phyloP scores from a whole-genome alignment of 225 moss, liverwort and hornwort genomes.

The Pseudisothecium myosuroides region DNA sequence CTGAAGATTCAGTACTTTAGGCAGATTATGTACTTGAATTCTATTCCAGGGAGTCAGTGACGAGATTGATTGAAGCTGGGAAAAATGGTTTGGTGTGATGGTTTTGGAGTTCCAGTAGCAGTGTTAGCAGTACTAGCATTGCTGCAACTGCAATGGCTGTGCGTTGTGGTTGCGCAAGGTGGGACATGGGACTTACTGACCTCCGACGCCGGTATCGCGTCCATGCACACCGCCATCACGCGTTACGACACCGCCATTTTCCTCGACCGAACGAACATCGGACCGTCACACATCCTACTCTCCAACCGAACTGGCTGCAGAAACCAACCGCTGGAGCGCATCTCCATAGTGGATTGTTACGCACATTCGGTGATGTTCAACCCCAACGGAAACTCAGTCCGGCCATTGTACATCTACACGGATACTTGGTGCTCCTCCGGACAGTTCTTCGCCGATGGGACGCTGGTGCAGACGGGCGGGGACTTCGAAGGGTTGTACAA shows the following conservation, averaged over 20 bases:
- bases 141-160: neutral
- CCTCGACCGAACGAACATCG: neutral
- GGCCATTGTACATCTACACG: constrained; percentile 10
- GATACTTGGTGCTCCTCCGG: constrained; percentile 47
- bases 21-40: neutral
- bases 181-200: neutral
- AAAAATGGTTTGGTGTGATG: neutral
- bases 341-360: neutral
- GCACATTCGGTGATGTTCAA: neutral
- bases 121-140: neutral
- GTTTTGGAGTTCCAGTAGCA: neutral
- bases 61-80: neutral
- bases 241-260: neutral
- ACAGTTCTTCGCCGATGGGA: constrained; percentile 25
- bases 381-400: neutral
- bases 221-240: neutral
- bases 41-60: neutral
- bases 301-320: constrained; percentile 11
- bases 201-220: neutral
- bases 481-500: constrained; percentile 26
- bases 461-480: constrained; percentile 32
- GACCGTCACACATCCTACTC: neutral
- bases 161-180: neutral
- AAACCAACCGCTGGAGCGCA: neutral
- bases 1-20: neutral